These are phyloP conservation scores for Sporothrix schenckii DNA, from an alignment of 2,329 filamentous ascomycete genomes.

Conservation along the genomic window DNA sequence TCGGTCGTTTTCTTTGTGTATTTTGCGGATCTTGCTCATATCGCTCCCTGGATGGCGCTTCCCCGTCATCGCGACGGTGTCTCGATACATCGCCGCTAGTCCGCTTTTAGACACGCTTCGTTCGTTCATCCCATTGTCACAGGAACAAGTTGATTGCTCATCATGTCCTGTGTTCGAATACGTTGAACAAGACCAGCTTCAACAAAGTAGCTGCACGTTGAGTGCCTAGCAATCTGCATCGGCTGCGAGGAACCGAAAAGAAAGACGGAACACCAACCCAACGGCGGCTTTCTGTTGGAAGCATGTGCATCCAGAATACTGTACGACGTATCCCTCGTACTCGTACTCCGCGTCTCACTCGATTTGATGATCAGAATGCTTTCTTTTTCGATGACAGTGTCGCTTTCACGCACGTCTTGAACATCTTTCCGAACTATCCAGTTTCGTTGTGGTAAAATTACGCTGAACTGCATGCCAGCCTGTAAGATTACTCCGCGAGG, in stretches of 20 bases:
- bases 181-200: not conserved
- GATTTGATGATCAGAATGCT: not conserved
- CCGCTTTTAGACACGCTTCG: too few species aligned
- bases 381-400: not conserved
- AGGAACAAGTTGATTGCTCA: slow-evolving; percentile 6
- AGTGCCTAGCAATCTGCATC: not conserved
- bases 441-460: too few species aligned
- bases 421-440: not conserved
- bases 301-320: not conserved
- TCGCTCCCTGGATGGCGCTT: too few species aligned
- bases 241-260: not conserved
- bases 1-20: not conserved
- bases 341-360: too few species aligned
- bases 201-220: not conserved
- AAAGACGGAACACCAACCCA: not conserved
- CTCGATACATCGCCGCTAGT: too few species aligned
- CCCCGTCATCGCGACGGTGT: too few species aligned
- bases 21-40: too few species aligned
- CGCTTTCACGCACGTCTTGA: not conserved
- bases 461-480: slow-evolving; percentile 10
- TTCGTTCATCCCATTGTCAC: not conserved
- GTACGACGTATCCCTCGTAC: not conserved
- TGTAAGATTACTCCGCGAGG: slow-evolving; percentile 17
- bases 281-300: not conserved
- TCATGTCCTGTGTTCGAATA: not conserved